Evolutionary conservation across 1,139 yeast genomes (phyloP).

Genomic region (Maudiozyma humilis): DNA sequence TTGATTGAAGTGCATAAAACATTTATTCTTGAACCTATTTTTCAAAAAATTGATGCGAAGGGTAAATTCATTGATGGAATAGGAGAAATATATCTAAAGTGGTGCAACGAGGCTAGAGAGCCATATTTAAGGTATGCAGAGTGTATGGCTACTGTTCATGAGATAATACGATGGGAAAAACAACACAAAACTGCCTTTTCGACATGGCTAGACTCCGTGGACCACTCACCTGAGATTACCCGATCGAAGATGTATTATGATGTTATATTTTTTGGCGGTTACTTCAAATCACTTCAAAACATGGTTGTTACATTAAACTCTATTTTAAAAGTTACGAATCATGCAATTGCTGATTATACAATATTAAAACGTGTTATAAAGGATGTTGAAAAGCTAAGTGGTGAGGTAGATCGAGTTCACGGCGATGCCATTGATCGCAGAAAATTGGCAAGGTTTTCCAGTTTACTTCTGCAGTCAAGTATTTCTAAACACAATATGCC

Average conservation of each 20-base stretch:
- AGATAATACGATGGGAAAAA: slow-evolving; percentile 46
- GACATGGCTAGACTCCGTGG: slow-evolving; percentile 41
- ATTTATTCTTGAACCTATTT: slow-evolving; percentile 48
- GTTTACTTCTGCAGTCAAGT: slow-evolving; percentile 44
- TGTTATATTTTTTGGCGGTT: slow-evolving; percentile 62
- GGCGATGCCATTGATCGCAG: slow-evolving; percentile 48
- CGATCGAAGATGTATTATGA: slow-evolving; percentile 44
- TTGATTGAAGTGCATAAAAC: slow-evolving; percentile 52
- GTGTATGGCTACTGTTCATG: slow-evolving; percentile 43
- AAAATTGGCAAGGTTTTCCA: slow-evolving; percentile 40
- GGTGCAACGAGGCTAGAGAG: slow-evolving; percentile 54
- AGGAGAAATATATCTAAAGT: slow-evolving; percentile 54
- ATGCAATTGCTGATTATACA: slow-evolving; percentile 47
- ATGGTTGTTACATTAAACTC: slow-evolving; percentile 61
- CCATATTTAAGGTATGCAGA: slow-evolving; percentile 56
- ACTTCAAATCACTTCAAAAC: slow-evolving; percentile 65
- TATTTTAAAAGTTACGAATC: slow-evolving; percentile 44
- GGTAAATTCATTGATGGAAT: slow-evolving; percentile 64
- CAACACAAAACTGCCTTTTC: slow-evolving; percentile 43
- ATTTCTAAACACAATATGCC: slow-evolving; percentile 28
- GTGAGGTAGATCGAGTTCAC: slow-evolving; percentile 48
- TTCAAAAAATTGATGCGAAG: slow-evolving; percentile 41
- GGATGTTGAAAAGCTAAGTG: slow-evolving; percentile 38
- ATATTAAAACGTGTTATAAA: slow-evolving; percentile 49
- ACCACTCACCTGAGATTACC: slow-evolving; percentile 37